A percentile compares a stretch with the other conserved stretches of the same genome.
These are phyloP conservation scores for Candida maesae DNA, from an alignment of 805 yeast genomes.

Conservation along the genomic window DNA sequence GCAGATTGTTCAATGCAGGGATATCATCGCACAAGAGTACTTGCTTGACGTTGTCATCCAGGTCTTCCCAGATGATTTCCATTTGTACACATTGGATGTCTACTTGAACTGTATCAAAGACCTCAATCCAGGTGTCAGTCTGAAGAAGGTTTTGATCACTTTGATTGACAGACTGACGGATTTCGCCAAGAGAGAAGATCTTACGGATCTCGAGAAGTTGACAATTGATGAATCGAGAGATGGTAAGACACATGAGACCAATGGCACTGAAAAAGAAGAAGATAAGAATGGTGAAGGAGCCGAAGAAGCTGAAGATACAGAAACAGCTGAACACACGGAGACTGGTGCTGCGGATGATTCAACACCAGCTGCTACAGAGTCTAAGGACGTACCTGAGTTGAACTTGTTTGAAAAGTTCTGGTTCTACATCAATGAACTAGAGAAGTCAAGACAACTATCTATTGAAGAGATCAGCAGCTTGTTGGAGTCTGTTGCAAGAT, in stretches of 20 bases:
- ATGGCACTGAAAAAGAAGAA: conserved; percentile 6
- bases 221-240: conserved; percentile 19
- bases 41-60: conserved; percentile 87
- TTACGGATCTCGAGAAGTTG: conserved; percentile 20
- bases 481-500: conserved; percentile 58
- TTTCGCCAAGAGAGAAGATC: conserved; percentile 41
- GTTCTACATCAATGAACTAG: conserved; percentile 54
- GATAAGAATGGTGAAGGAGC: no score
- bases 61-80: conserved; percentile 92
- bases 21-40: conserved; percentile 88
- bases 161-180: conserved; percentile 68
- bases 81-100: conserved; percentile 64
- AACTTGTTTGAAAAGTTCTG: conserved; percentile 63
- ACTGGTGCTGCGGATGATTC: not conserved
- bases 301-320: not conserved
- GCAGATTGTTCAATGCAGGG: conserved; percentile 90
- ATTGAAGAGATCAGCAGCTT: conserved; percentile 61
- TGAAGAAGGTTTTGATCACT: conserved; percentile 61
- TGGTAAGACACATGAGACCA: conserved; percentile 15
- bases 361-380: not conserved
- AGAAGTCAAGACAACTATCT: conserved; percentile 56
- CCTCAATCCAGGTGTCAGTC: conserved; percentile 66
- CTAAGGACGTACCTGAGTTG: conserved; percentile 8
- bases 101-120: conserved; percentile 63
- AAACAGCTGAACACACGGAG: conserved; percentile 7